phyloP scores from a whole-genome alignment of 1,284 basidiomycete species.

The Malassezia furfur region DNA sequence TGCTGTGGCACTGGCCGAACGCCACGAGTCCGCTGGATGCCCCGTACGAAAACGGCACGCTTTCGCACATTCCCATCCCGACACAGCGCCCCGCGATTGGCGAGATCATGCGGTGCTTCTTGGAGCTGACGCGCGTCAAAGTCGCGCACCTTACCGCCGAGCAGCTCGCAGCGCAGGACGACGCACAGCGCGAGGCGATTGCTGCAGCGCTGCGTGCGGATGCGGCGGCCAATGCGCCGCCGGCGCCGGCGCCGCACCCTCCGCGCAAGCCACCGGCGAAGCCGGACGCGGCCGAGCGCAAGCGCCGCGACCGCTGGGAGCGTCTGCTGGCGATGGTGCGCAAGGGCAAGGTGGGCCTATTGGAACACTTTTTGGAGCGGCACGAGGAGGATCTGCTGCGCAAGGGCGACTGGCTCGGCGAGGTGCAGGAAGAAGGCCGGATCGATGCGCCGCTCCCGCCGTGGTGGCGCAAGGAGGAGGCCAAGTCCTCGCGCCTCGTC shows the following conservation, averaged over 20 bases:
- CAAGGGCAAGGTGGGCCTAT: slow-evolving; percentile 70
- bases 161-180: slow-evolving; percentile 57
- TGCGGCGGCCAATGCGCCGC: background rate
- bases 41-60: slow-evolving; percentile 47
- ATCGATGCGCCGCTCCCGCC: slow-evolving; percentile 31
- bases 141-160: slow-evolving; percentile 76
- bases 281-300: slow-evolving; percentile 22
- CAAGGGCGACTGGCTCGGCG: slow-evolving; percentile 10
- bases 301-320: slow-evolving; percentile 19
- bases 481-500: slow-evolving; percentile 18
- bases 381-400: slow-evolving; percentile 55
- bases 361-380: slow-evolving; percentile 71
- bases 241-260: background rate
- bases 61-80: slow-evolving; percentile 33
- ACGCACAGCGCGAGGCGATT: slow-evolving; percentile 27
- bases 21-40: slow-evolving; percentile 36
- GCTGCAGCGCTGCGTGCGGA: slow-evolving; percentile 19
- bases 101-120: slow-evolving; percentile 75
- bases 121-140: slow-evolving; percentile 77
- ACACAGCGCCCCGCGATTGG: slow-evolving; percentile 64
- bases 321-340: slow-evolving; percentile 76
- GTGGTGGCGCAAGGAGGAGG: slow-evolving; percentile 30
- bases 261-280: background rate
- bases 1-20: slow-evolving; percentile 43
- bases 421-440: background rate